Evolutionary conservation across 768 basidiomycete species (phyloP).

Genomic region (Candolleomyces aberdarensis): DNA sequence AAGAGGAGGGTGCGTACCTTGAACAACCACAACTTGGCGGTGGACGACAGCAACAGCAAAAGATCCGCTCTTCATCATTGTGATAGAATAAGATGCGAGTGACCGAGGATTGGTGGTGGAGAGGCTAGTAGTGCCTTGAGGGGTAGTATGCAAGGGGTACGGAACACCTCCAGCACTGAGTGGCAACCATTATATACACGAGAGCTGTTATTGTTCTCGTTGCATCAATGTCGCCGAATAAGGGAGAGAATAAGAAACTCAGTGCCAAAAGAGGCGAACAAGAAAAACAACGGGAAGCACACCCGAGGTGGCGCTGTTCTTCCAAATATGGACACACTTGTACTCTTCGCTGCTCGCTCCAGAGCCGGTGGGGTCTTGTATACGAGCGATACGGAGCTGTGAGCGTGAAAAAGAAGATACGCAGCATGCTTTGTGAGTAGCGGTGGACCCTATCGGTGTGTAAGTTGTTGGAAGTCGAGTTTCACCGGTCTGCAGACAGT

Average conservation of each 20-base stretch:
- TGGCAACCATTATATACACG: neutral
- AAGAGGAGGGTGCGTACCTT: conserved; percentile 41
- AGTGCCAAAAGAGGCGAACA: neutral
- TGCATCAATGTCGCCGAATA: neutral
- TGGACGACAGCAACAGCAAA: conserved; percentile 69
- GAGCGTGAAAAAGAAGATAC: too few species aligned
- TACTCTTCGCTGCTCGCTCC: too few species aligned
- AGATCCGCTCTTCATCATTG: conserved; percentile 50
- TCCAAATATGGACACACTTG: neutral
- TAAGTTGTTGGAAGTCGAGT: too few species aligned
- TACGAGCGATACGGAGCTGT: too few species aligned
- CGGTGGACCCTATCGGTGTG: too few species aligned
- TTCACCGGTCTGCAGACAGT: too few species aligned
- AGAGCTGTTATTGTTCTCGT: conserved; percentile 3
- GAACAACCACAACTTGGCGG: conserved; percentile 64
- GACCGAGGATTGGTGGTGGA: neutral
- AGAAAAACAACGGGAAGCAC: neutral
- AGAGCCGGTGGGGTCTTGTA: too few species aligned
- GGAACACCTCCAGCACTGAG: neutral
- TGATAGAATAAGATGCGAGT: conserved; percentile 2
- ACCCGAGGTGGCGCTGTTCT: neutral
- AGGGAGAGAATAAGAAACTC: neutral
- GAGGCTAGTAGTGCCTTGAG: neutral
- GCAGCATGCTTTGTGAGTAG: too few species aligned
- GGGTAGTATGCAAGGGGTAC: neutral